Base-by-base conservation (phyloP, 305 asterid genomes). In the Plantago lanceolata region DNA sequence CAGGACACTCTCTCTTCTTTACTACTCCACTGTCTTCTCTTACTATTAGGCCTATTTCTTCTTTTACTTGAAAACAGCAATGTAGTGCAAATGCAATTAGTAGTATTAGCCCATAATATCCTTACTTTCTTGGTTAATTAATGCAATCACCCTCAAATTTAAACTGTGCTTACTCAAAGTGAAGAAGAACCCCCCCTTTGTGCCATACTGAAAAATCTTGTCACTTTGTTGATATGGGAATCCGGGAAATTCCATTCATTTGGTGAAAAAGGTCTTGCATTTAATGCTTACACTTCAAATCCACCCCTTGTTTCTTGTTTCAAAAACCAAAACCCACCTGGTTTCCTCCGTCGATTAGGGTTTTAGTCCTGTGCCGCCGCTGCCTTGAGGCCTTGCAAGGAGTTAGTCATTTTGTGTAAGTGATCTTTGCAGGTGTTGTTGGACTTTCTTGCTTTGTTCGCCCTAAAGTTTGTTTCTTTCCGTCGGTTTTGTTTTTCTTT, bases 141-240 rank as follows among this genome's bases (percentile, higher is more conserved):
- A 40, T 40, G 13, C 45, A 40, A 40, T 11, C 45, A 40, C 45
- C 44, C 14, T 37, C 7, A 15, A 58, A 58, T 6, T 19, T 58
- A 11, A 14, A 11, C 48, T 58, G 16, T 33, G 37, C 9, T 17
- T 31, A 57, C 62, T 31, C 47, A 14, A 57, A 24, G 43, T 35
- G 9, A 3, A 6, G 7, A 35, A 35, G n/a, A n/a, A n/a, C n/a
- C n/a, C 28, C 45, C 15, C 45, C 59, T 54, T 18, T 54, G 59
- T 56, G 37, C 61, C 61, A 56, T 26, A 56, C 61, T 33, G 13
- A 16, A 56, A 56, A 56, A 56, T 56, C 45, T 29, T 26, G 61
- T 24, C 40, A 28, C 3, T 29, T 56, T 56, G 20, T 56, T 56
- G 58, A 24, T 24, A 40, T 40, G 45, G 45, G 61, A 56, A 26